Percentiles rank a stretch among this genome's conserved stretches.
Conservation (phyloP, 2,329 filamentous ascomycete genomes). For the Chaetomiaceae sp. region DNA sequence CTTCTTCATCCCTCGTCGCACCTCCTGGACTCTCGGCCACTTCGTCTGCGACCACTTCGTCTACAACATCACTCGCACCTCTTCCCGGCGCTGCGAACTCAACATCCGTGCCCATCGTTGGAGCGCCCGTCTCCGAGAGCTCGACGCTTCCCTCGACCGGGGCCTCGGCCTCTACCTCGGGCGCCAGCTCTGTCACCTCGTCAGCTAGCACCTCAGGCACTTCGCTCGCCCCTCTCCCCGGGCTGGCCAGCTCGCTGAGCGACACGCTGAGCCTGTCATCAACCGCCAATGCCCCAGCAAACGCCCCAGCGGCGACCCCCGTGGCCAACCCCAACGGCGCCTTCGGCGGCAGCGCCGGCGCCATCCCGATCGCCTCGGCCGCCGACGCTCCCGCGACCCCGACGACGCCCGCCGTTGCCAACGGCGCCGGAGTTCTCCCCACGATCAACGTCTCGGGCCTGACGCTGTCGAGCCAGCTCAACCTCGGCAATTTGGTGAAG, state of each 20-base stretch:
- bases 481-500: conserved; percentile 40
- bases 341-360: conserved; percentile 22
- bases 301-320: conserved; percentile 6
- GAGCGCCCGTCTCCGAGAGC: conserved; percentile 6
- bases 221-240: conserved; percentile 18
- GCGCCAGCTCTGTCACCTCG: not conserved
- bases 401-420: conserved; percentile 26
- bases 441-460: conserved; percentile 39
- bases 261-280: conserved; percentile 16
- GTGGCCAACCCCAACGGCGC: conserved; percentile 12
- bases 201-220: conserved; percentile 7
- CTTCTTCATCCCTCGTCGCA: conserved; percentile 8
- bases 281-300: not conserved
- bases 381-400: conserved; percentile 21
- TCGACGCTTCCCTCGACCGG: not conserved
- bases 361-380: conserved; percentile 29
- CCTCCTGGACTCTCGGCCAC: conserved; percentile 1
- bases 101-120: conserved; percentile 1
- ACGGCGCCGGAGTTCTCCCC: conserved; percentile 25
- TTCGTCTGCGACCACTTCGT: not conserved
- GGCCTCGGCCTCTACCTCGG: not conserved
- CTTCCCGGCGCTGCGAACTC: not conserved
- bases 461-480: conserved; percentile 40
- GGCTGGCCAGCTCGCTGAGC: conserved; percentile 17
- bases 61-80: not conserved